Evolutionary conservation across 2,329 filamentous ascomycete species (phyloP).

Genomic region (Talaromyces sp.): DNA sequence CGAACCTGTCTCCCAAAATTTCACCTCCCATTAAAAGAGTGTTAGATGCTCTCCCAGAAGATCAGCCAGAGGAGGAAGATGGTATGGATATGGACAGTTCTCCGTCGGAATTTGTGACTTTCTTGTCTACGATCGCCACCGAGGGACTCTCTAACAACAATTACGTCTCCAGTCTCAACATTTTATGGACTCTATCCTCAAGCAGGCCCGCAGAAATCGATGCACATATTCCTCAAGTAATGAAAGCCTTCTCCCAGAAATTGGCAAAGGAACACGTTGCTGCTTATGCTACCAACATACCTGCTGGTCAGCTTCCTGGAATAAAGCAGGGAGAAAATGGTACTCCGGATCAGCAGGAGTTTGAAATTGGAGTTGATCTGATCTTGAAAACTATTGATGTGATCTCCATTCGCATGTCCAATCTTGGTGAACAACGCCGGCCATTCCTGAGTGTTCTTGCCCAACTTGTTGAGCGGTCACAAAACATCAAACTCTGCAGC

Average conservation of each 20-base stretch:
- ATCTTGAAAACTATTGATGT: conserved; percentile 96
- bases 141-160: conserved; percentile 79
- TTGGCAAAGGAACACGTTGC: conserved; percentile 89
- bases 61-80: conserved; percentile 76
- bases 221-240: conserved; percentile 77
- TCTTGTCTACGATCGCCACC: conserved; percentile 78
- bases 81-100: conserved; percentile 71
- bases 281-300: conserved; percentile 59
- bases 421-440: conserved; percentile 81
- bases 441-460: conserved; percentile 95
- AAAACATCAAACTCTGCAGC: conserved; percentile 79
- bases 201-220: conserved; percentile 85
- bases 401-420: conserved; percentile 86
- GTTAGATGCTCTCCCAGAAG: conserved; percentile 83
- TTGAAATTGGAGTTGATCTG: conserved; percentile 82
- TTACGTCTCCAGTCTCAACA: conserved; percentile 85
- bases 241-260: conserved; percentile 91
- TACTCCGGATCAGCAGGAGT: conserved; percentile 65
- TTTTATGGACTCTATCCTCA: conserved; percentile 85
- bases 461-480: conserved; percentile 90
- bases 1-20: conserved; percentile 67
- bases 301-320: conserved; percentile 30
- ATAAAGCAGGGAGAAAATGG: conserved; percentile 39
- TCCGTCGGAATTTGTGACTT: conserved; percentile 81
- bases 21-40: conserved; percentile 75